Base-by-base conservation (phyloP, 768 basidiomycete species). In the Calocera cornea region DNA sequence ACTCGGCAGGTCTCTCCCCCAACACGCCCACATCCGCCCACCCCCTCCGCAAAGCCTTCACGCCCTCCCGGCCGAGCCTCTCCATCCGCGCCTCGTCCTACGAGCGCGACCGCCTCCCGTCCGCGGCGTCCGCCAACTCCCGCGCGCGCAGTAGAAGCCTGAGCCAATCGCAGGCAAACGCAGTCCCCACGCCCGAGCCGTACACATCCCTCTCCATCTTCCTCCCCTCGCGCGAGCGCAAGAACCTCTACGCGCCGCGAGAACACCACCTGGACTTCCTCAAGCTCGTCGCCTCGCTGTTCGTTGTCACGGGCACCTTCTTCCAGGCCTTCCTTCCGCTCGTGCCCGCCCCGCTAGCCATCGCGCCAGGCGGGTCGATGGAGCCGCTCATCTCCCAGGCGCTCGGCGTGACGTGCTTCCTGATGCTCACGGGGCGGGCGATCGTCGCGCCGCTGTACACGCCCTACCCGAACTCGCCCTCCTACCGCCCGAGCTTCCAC, bases 231-330 rank as follows among this genome's bases (percentile, higher is more conserved):
- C 54, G 54, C 24, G 54, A 60, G 19, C 54, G 54, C 14, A 27
- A 60, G 54, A 60, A 33, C 31, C 31, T 60, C 24, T 60, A 33
- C 27, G 22, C 54, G 54, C 54, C 54, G 10, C 11, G 54, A 60
- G 54, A 60, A 22, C 54, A 60, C 54, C 54, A 60, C 22, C 54
- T 60, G 5, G 54, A 60, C 22, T 60, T 60, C 54, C 54, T 60
- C 54, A 60, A 60, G 54, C 31, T 60, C 14, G 27, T 33, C 27
- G 54, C 54, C 24, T 27, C 54, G 14, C 54, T 60, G 54, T 27
- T 60, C 31, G 54, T 60, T 2, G 5, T 60, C 54, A 60, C 54
- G 10, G 54, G 54, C 14, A 60, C 54, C 7, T 60, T 60, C 54
- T 60, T 60, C 54, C 54, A 60, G 54, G 54, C 54, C 2, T 60